Percentiles rank a stretch among this genome's conserved stretches.
Evolutionary conservation across 805 yeast species (phyloP).

Genomic region (Saccharomycopsis sp.): DNA sequence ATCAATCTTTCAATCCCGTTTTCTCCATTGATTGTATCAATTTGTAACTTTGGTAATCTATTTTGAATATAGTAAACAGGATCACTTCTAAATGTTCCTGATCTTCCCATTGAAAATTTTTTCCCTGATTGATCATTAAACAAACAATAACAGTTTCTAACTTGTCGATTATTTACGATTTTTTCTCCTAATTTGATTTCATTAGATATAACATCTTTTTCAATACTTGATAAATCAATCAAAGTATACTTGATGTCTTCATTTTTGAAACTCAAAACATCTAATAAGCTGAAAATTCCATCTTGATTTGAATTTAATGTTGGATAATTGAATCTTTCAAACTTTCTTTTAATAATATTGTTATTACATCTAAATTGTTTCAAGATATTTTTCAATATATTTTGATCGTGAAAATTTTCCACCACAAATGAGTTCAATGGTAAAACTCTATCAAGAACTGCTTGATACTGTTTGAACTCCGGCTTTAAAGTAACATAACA

Average conservation of each 20-base stretch:
- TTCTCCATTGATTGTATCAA: too few relatives aligned
- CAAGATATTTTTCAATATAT: constrained; percentile 28
- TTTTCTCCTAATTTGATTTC: too few relatives aligned
- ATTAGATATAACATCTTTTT: too few relatives aligned
- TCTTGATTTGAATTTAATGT: constrained; percentile 7
- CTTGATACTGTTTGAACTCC: constrained; percentile 45
- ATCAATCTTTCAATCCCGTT: too few relatives aligned
- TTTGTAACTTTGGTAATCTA: too few relatives aligned
- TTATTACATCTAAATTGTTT: neutral
- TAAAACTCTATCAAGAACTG: constrained; percentile 20
- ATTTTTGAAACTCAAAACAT: constrained; percentile 46
- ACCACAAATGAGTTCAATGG: constrained; percentile 47
- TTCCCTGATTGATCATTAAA: constrained; percentile 35
- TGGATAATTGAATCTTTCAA: constrained; percentile 41
- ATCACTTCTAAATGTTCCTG: constrained; percentile 39
- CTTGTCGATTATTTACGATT: too few relatives aligned
- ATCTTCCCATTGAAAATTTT: constrained; percentile 27
- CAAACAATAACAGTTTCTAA: too few relatives aligned
- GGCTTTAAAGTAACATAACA: constrained; percentile 42
- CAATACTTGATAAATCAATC: constrained; percentile 54
- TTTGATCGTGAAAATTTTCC: constrained; percentile 48
- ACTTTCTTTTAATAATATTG: constrained; percentile 38
- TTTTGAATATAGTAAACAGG: constrained; percentile 35
- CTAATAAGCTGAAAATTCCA: constrained; percentile 43
- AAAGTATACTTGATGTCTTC: constrained; percentile 48